phyloP scores from a whole-genome alignment of 2,329 filamentous ascomycete genomes.

The Leptographium lundbergii region DNA sequence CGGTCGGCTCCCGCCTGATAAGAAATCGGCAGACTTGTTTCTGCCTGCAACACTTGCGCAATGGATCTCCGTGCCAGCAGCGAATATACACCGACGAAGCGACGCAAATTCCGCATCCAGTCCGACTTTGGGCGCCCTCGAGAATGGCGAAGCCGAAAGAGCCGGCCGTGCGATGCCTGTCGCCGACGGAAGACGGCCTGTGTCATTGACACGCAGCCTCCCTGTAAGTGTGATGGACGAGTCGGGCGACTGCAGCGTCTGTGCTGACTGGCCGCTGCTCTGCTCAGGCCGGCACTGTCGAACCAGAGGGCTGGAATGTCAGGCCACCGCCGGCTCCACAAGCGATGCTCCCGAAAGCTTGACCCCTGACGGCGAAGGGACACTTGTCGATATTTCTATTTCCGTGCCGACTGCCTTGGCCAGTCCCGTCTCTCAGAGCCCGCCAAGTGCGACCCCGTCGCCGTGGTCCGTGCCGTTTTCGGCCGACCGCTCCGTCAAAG shows the following conservation, averaged over 20 bases:
- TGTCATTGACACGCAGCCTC: conserved; percentile 8
- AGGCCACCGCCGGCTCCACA: neutral
- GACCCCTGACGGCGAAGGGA: no score
- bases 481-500: no score
- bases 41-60: no score
- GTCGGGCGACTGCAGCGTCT: neutral
- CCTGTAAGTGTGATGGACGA: conserved; percentile 4
- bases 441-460: neutral
- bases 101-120: conserved; percentile 9
- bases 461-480: neutral
- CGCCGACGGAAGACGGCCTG: conserved; percentile 10
- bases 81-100: conserved; percentile 4
- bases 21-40: neutral
- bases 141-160: conserved; percentile 11
- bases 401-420: neutral
- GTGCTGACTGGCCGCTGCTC: neutral
- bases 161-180: conserved; percentile 11
- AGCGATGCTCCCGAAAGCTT: neutral
- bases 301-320: conserved; percentile 4
- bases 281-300: conserved; percentile 3
- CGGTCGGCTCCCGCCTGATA: neutral
- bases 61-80: neutral
- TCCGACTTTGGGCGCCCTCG: conserved; percentile 8
- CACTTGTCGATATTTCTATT: no score
- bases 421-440: neutral